Base-by-base conservation (phyloP, 2,329 filamentous ascomycete genomes). In the Allantophomopsis cytisporea region DNA sequence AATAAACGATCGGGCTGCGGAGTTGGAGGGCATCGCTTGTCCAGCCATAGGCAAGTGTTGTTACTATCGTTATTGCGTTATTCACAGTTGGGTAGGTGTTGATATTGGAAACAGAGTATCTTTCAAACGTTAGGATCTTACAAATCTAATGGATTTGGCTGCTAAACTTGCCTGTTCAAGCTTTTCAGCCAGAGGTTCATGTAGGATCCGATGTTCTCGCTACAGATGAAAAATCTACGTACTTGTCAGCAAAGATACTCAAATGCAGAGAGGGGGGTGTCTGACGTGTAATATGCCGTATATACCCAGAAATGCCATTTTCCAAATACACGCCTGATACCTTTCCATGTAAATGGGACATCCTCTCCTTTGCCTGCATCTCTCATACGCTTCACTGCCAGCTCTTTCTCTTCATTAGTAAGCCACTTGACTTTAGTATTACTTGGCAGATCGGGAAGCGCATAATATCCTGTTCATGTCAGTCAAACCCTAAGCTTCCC, bases 251-350 rank as follows among this genome's bases (percentile, higher is more conserved):
- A 28, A 10, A 10, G 8, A 12, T 28, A 10, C 11, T 10, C 23
- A 12, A 28, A 28, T 28, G 30, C 3, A 15, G 11, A 16, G 20
- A 28, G 14, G 11, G 23, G 12, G 14, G 10, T 30, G 5, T 35
- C 46, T 39, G 33, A 51, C 47, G 50, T 52, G 31, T 54, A 53
- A 33, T 53, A 54, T 13, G 48, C 39, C 7, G 51, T 54, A 34
- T 54, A 54, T 4, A 54, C 50, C 51, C 49, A 58, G 42, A 58
- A 56, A 41, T 57, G 54, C 55, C 55, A 58, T 15, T 54, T 53
- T 17, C 37, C 44, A 36, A 57, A 47, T 2, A 56, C 48, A 2
- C 52, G 47, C 40, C 39, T 52, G 15, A 53, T 43, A 43, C 40
- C 44, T 41, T 45, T 28, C 47, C 46, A 51, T 3, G 50, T 50